A percentile compares a stretch with the other conserved stretches of the same genome.
These are phyloP conservation scores for Mycena indigotica DNA, from an alignment of 768 basidiomycete genomes.

Conservation along the genomic window DNA sequence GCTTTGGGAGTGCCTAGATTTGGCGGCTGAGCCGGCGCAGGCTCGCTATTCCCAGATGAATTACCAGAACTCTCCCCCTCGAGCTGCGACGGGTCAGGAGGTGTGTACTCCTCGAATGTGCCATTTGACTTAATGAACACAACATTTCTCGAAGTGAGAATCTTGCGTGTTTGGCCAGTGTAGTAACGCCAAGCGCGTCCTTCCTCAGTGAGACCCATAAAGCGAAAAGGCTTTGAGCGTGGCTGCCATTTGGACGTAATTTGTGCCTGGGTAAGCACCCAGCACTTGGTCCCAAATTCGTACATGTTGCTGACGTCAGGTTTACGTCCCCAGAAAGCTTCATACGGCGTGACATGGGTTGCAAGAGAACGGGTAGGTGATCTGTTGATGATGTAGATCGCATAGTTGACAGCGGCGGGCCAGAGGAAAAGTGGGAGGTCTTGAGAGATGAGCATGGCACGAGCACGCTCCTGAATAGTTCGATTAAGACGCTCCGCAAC, in stretches of 20 bases:
- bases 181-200: conserved; percentile 3
- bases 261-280: not conserved
- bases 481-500: conserved; percentile 28
- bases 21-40: not conserved
- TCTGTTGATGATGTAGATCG: conserved; percentile 26
- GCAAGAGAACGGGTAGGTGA: not conserved
- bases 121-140: not conserved
- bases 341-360: not conserved
- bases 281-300: not conserved
- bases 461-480: conserved; percentile 21
- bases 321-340: not conserved
- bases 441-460: conserved; percentile 23
- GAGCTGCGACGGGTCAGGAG: not conserved
- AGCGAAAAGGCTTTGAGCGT: not conserved
- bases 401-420: conserved; percentile 26
- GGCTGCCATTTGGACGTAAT: not conserved
- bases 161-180: not conserved
- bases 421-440: conserved; percentile 29
- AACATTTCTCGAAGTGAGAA: not conserved
- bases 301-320: not conserved
- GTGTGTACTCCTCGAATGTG: not conserved
- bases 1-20: not conserved
- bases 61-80: conserved; percentile 1
- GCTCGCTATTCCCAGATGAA: too few species aligned
- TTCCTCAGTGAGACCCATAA: not conserved